Conservation (phyloP, 768 basidiomycete genomes). For the Chalciporus sphaerocephalus region DNA sequence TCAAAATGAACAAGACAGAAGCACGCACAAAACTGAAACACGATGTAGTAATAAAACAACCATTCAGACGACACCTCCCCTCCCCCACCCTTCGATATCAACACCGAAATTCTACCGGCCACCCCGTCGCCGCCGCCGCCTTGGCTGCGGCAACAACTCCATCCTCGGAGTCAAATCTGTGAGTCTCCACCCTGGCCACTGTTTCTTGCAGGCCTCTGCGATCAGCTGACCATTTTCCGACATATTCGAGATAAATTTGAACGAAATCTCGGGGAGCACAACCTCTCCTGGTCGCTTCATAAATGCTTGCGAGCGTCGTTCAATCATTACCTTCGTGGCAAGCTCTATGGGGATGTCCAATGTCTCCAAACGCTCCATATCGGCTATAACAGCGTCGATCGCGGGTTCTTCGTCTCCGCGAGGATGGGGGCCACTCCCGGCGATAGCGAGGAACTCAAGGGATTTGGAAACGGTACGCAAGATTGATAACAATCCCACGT, state of each 20-base stretch:
- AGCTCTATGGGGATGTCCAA: background rate
- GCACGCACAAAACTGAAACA: too few relatives aligned
- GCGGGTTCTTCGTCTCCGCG: slow-evolving; percentile 2
- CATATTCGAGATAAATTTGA: background rate
- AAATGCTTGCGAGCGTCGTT: background rate
- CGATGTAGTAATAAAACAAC: background rate
- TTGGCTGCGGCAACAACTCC: too few relatives aligned
- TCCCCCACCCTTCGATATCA: too few relatives aligned
- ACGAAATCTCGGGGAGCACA: background rate
- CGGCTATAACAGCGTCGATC: slow-evolving; percentile 4
- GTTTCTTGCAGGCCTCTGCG: background rate
- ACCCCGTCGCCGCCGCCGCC: background rate
- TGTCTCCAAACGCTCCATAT: background rate
- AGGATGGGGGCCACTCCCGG: background rate
- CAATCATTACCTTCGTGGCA: background rate
- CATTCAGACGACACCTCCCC: background rate
- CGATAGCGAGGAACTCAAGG: background rate
- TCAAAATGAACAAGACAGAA: too few relatives aligned
- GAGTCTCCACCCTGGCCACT: background rate
- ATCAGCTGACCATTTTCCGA: background rate
- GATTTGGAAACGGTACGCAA: slow-evolving; percentile 2
- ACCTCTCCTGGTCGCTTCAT: background rate
- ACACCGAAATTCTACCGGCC: background rate
- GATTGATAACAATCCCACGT: slow-evolving; percentile 1
- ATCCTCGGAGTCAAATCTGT: too few relatives aligned